Conservation (phyloP, 1,284 basidiomycete species). For the Gomphus sp. region DNA sequence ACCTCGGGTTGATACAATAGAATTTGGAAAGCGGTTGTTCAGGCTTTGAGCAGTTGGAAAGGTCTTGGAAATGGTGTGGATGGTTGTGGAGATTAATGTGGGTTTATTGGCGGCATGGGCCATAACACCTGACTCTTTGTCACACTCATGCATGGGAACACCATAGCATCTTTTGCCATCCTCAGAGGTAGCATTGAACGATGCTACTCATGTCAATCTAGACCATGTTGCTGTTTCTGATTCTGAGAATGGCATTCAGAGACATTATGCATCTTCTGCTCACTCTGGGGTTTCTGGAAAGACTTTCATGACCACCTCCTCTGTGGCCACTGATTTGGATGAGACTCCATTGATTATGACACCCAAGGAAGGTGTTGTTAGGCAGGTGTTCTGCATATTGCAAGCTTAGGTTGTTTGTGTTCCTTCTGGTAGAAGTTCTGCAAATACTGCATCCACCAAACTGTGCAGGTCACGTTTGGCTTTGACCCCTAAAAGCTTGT, state of each 20-base stretch:
- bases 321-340: constrained; percentile 67
- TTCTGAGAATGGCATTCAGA: constrained; percentile 31
- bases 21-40: too few relatives aligned
- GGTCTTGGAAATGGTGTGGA: too few relatives aligned
- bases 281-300: constrained; percentile 46
- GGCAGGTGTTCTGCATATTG: too few relatives aligned
- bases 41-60: too few relatives aligned
- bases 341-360: constrained; percentile 77
- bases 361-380: constrained; percentile 19
- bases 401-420: constrained; percentile 36
- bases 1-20: too few relatives aligned
- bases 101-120: too few relatives aligned
- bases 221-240: constrained; percentile 53
- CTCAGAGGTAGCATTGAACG: constrained; percentile 33
- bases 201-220: constrained; percentile 33
- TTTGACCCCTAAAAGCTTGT: constrained; percentile 15
- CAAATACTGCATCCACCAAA: constrained; percentile 8
- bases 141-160: too few relatives aligned
- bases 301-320: constrained; percentile 66
- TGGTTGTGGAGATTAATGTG: too few relatives aligned
- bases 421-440: constrained; percentile 25
- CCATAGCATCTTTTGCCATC: too few relatives aligned
- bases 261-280: constrained; percentile 37
- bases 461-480: constrained; percentile 23
- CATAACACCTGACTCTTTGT: too few relatives aligned